Evolutionary conservation across 441 rosid species (phyloP).

Genomic region (Geranium incanum): DNA sequence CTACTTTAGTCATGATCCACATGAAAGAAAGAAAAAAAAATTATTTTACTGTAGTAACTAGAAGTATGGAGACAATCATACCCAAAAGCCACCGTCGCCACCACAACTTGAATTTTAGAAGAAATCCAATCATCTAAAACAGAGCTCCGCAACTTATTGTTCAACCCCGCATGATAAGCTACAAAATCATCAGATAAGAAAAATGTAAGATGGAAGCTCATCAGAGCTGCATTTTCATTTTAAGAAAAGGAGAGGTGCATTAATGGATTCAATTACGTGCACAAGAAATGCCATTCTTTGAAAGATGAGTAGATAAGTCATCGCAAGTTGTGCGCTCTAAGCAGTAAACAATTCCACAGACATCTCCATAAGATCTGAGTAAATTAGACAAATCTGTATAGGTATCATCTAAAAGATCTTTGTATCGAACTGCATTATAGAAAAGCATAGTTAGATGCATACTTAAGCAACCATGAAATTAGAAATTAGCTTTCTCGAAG

Average conservation of each 20-base stretch:
- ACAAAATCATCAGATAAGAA: conserved; percentile 27
- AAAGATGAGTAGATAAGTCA: conserved; percentile 66
- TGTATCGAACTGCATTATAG: conserved; percentile 68
- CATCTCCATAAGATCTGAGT: conserved; percentile 57
- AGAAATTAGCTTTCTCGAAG: background rate
- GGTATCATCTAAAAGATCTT: conserved; percentile 71
- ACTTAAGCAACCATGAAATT: background rate
- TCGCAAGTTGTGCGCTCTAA: conserved; percentile 92
- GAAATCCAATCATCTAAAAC: conserved; percentile 87
- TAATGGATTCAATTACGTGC: conserved; percentile 47
- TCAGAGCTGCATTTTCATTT: background rate
- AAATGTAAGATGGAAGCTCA: conserved; percentile 1
- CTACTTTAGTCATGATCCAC: conserved; percentile 7
- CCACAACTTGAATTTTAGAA: conserved; percentile 85
- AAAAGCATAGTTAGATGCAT: conserved; percentile 1
- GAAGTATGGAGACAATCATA: conserved; percentile 31
- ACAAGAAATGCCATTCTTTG: conserved; percentile 64
- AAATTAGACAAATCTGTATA: conserved; percentile 63
- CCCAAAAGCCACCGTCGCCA: conserved; percentile 99
- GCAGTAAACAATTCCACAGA: conserved; percentile 88
- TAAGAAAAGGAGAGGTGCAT: conserved; percentile 9
- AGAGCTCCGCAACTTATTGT: conserved; percentile 61
- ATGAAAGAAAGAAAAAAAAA: background rate
- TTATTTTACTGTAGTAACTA: background rate
- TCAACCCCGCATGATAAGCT: conserved; percentile 95